phyloP scores from a whole-genome alignment of 2,329 filamentous ascomycete genomes.

The Zymoseptoria tritici region DNA sequence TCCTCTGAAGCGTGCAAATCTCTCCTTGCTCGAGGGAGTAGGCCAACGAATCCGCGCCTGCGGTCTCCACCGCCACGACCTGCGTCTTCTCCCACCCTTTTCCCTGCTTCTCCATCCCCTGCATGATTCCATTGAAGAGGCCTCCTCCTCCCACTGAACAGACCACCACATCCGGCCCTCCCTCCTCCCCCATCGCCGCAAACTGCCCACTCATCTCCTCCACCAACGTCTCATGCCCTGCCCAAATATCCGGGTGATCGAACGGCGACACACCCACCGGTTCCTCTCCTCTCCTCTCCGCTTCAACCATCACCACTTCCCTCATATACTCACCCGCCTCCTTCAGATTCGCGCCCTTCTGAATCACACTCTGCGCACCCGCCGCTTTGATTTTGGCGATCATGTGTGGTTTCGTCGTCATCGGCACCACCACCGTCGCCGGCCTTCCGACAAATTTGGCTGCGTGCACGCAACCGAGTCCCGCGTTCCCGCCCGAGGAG shows the following conservation, averaged over 20 bases:
- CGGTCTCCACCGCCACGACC: slow-evolving; percentile 69
- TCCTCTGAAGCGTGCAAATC: slow-evolving; percentile 55
- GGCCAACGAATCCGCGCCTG: slow-evolving; percentile 62
- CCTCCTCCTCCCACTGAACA: slow-evolving; percentile 78
- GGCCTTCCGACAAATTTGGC: slow-evolving; percentile 56
- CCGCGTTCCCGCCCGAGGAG: slow-evolving; percentile 76
- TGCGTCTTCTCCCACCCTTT: slow-evolving; percentile 29
- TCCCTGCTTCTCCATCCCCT: slow-evolving; percentile 51
- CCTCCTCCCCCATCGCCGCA: slow-evolving; percentile 16
- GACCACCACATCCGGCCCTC: slow-evolving; percentile 59
- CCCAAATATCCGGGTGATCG: slow-evolving; percentile 62
- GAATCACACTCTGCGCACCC: slow-evolving; percentile 59
- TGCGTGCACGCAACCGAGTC: slow-evolving; percentile 70
- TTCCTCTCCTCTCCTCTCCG: slow-evolving; percentile 33
- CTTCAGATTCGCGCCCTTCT: slow-evolving; percentile 59
- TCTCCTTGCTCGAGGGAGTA: slow-evolving; percentile 50
- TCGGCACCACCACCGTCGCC: slow-evolving; percentile 69
- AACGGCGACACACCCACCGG: slow-evolving; percentile 64
- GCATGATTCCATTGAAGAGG: slow-evolving; percentile 66
- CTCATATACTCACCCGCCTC: slow-evolving; percentile 63
- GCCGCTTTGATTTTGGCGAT: slow-evolving; percentile 61
- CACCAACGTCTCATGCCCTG: slow-evolving; percentile 54
- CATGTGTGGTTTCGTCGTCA: slow-evolving; percentile 60
- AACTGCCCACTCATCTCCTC: slow-evolving; percentile 41
- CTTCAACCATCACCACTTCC: slow-evolving; percentile 45